phyloP scores from a whole-genome alignment of 2,329 filamentous ascomycete genomes.

The Aureobasidium sp. region DNA sequence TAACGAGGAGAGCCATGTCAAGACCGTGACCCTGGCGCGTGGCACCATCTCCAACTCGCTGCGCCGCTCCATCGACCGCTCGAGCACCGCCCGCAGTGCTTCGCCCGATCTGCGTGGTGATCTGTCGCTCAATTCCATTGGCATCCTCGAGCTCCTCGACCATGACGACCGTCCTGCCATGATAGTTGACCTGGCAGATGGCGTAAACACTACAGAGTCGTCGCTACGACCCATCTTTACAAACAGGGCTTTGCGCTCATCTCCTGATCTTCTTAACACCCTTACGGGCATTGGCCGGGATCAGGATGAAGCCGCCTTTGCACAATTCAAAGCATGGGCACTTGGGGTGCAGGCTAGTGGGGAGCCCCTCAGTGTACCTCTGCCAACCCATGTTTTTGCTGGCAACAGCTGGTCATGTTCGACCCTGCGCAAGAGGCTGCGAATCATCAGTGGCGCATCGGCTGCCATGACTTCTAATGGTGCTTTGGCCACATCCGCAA shows the following conservation, averaged over 20 bases:
- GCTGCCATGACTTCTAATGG: not conserved
- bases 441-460: conserved; percentile 55
- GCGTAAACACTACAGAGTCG: conserved; percentile 45
- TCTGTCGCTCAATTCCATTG: conserved; percentile 56
- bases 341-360: conserved; percentile 49
- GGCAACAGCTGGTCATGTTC: conserved; percentile 64
- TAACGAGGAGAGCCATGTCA: conserved; percentile 43
- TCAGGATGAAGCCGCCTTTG: conserved; percentile 38
- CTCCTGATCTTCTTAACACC: conserved; percentile 49
- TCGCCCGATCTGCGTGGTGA: conserved; percentile 49
- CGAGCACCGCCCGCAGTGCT: conserved; percentile 41
- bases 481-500: not conserved
- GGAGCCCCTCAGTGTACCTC: conserved; percentile 47
- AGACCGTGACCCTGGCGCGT: conserved; percentile 46
- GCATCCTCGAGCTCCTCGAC: conserved; percentile 66
- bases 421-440: conserved; percentile 60
- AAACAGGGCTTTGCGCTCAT: conserved; percentile 59
- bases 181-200: conserved; percentile 60
- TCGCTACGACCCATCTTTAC: conserved; percentile 58
- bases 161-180: conserved; percentile 72
- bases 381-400: conserved; percentile 54
- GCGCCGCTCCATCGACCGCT: conserved; percentile 47
- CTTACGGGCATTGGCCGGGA: conserved; percentile 42
- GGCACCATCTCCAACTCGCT: conserved; percentile 33
- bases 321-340: conserved; percentile 64